phyloP scores from a whole-genome alignment of 192 early-diverging fungal genomes.

The Podila epicladia region DNA sequence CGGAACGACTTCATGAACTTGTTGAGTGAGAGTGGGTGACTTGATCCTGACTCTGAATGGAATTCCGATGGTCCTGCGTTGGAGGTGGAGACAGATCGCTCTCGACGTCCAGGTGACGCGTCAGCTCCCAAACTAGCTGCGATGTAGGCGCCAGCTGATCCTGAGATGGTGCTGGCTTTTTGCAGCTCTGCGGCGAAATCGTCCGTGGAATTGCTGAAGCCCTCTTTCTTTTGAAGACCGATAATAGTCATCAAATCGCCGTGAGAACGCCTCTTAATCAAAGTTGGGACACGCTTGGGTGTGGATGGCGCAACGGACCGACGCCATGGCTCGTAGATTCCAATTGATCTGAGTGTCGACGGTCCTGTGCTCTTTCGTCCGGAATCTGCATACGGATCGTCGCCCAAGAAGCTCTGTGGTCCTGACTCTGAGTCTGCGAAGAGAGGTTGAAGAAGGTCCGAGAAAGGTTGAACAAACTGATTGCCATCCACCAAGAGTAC shows the following conservation, averaged over 20 bases:
- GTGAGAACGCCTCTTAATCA: conserved; percentile 33
- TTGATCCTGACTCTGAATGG: conserved; percentile 4
- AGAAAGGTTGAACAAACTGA: conserved; percentile 46
- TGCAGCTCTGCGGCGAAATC: conserved; percentile 1
- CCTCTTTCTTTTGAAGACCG: conserved; percentile 34
- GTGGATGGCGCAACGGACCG: conserved; percentile 9
- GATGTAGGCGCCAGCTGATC: conserved; percentile 16
- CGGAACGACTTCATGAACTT: conserved; percentile 41
- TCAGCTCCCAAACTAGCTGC: not conserved
- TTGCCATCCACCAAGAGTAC: conserved; percentile 47
- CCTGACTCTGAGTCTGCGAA: conserved; percentile 20
- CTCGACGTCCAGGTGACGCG: not conserved
- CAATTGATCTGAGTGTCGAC: not conserved
- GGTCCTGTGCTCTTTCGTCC: not conserved
- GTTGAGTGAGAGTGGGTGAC: conserved; percentile 33
- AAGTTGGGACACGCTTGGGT: conserved; percentile 4
- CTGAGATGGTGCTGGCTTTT: conserved; percentile 17
- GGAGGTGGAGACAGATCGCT: conserved; percentile 33
- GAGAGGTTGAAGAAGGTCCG: conserved; percentile 42
- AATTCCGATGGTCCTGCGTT: not conserved
- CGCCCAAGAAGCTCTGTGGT: conserved; percentile 25
- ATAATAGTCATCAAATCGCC: conserved; percentile 37
- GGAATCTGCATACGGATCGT: conserved; percentile 41
- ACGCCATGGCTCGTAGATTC: conserved; percentile 38
- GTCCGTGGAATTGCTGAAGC: conserved; percentile 1